Conservation (phyloP, 441 rosid species). For the Croton setiger region DNA sequence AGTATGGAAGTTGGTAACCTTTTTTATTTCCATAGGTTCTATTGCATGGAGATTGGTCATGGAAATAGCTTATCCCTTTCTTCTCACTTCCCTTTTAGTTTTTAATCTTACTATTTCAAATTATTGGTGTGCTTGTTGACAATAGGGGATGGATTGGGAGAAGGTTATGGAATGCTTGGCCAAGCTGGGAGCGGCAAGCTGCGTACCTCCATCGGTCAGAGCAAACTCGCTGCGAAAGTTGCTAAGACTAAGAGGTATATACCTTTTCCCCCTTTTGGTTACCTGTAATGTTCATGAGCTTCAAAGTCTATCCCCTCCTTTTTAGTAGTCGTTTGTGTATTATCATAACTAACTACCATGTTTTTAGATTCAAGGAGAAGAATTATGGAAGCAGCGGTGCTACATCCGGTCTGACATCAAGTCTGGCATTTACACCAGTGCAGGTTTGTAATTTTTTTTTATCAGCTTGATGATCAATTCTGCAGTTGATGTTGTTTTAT, state of each 20-base stretch:
- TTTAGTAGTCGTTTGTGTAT: not conserved
- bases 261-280: not conserved
- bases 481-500: not conserved
- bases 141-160: conserved; percentile 93
- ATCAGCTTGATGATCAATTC: not conserved
- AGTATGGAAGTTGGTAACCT: not conserved
- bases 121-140: conserved; percentile 17
- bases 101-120: not conserved
- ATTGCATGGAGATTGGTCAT: not conserved
- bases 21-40: not conserved
- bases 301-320: not conserved
- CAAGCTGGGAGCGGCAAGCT: conserved; percentile 98
- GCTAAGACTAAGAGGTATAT: conserved; percentile 82
- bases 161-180: conserved; percentile 99
- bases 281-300: not conserved
- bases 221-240: conserved; percentile 90
- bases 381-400: conserved; percentile 73
- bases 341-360: not conserved
- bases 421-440: conserved; percentile 93
- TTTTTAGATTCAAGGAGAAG: conserved; percentile 65
- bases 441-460: conserved; percentile 47
- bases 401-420: conserved; percentile 90
- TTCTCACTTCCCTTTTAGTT: not conserved
- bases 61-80: not conserved
- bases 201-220: conserved; percentile 77